These are phyloP conservation scores for Rhodotorula sp. DNA, from an alignment of 1,284 basidiomycete genomes.

Conservation along the genomic window DNA sequence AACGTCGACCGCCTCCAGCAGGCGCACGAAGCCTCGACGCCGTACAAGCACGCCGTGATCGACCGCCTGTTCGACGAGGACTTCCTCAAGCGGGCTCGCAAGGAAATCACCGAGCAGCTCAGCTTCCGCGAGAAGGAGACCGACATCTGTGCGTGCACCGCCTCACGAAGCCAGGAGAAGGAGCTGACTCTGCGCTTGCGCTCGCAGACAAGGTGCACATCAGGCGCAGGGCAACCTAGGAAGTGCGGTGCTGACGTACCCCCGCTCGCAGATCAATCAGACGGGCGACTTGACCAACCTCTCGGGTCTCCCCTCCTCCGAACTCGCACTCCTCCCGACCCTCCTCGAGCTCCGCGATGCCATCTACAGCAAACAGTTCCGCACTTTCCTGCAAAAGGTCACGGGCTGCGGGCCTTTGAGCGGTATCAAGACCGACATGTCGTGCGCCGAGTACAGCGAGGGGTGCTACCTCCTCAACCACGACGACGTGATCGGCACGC, in stretches of 20 bases:
- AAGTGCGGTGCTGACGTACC: neutral
- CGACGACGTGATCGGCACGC: constrained; percentile 96
- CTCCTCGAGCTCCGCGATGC: constrained; percentile 83
- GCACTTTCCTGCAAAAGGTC: constrained; percentile 78
- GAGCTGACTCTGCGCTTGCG: neutral
- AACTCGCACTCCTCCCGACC: constrained; percentile 74
- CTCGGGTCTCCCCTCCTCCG: constrained; percentile 73
- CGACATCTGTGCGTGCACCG: constrained; percentile 86
- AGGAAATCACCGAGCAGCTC: constrained; percentile 70
- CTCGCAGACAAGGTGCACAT: constrained; percentile 25
- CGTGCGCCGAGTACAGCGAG: constrained; percentile 86
- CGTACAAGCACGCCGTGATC: constrained; percentile 69
- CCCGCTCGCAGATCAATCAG: constrained; percentile 68
- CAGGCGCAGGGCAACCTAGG: neutral
- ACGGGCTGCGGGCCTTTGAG: constrained; percentile 91
- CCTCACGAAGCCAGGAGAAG: neutral
- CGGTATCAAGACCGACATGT: constrained; percentile 93
- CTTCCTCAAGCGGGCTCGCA: constrained; percentile 38
- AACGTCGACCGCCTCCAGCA: constrained; percentile 61
- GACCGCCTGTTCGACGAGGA: constrained; percentile 66
- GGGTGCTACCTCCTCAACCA: constrained; percentile 93
- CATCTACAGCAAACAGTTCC: constrained; percentile 84
- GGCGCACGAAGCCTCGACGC: constrained; percentile 63
- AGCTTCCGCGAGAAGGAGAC: constrained; percentile 96
- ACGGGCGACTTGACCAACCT: constrained; percentile 95